phyloP scores from a whole-genome alignment of 2,329 filamentous ascomycete species.

The Trichoderma sp. region DNA sequence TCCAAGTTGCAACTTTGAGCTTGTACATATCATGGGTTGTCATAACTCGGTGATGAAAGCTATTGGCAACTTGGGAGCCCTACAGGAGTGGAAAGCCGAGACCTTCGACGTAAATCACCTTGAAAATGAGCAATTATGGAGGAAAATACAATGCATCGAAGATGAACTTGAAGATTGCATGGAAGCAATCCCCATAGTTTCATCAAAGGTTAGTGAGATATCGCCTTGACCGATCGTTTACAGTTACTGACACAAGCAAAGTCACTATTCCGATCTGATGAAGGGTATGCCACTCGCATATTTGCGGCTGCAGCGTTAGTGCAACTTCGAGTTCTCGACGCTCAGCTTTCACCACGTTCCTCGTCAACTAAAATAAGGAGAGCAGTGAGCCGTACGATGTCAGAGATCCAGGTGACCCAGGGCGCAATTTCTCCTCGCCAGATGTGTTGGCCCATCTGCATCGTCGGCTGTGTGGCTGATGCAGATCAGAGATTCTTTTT shows the following conservation, averaged over 20 bases:
- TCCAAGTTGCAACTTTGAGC: background rate
- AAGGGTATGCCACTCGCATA: background rate
- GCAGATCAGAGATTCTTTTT: background rate
- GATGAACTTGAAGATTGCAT: background rate
- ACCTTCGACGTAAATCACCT: background rate
- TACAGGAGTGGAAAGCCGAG: background rate
- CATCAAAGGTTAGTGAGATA: background rate
- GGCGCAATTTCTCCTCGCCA: background rate
- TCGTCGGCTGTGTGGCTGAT: background rate
- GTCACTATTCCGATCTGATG: background rate
- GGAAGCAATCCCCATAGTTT: background rate
- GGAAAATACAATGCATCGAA: background rate
- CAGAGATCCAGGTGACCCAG: background rate
- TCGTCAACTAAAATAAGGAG: background rate
- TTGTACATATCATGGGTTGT: background rate
- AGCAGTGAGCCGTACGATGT: background rate
- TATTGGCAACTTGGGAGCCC: background rate
- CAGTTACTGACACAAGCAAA: background rate
- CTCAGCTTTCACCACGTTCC: background rate
- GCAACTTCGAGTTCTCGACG: background rate
- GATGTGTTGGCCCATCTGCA: background rate
- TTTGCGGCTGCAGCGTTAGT: background rate
- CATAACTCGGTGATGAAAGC: background rate
- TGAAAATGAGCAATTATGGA: background rate
- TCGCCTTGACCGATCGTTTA: background rate